These are phyloP conservation scores for Inga laurina DNA, from an alignment of 306 rosid genomes.

Conservation along the genomic window DNA sequence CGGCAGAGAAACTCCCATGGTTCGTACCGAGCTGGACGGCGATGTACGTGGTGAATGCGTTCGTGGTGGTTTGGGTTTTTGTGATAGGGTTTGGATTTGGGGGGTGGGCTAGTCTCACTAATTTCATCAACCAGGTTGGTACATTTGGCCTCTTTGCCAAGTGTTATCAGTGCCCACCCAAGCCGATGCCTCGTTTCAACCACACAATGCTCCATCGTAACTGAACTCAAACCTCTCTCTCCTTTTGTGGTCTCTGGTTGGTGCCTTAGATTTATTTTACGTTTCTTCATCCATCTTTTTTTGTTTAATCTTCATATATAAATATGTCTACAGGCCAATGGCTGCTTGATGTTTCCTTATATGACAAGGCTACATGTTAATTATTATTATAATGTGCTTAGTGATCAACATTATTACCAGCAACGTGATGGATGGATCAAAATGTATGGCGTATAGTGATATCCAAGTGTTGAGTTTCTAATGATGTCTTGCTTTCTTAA, in stretches of 20 bases:
- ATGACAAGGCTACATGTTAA: slow-evolving; percentile 24
- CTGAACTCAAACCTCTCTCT: slow-evolving; percentile 34
- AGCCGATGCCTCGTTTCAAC: slow-evolving; percentile 31
- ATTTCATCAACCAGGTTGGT: slow-evolving; percentile 86
- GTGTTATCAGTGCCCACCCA: slow-evolving; percentile 79
- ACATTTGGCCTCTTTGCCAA: slow-evolving; percentile 86
- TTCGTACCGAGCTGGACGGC: slow-evolving; percentile 75
- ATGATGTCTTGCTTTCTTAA: slow-evolving; percentile 20
- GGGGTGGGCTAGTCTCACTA: slow-evolving; percentile 94
- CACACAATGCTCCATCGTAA: slow-evolving; percentile 40
- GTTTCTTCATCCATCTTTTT: not conserved
- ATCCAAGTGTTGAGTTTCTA: slow-evolving; percentile 32
- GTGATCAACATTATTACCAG: slow-evolving; percentile 27
- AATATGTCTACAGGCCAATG: slow-evolving; percentile 18
- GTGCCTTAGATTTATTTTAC: slow-evolving; percentile 32
- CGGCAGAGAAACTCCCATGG: slow-evolving; percentile 78
- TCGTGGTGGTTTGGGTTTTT: slow-evolving; percentile 74
- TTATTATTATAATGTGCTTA: not conserved
- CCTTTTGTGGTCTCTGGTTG: slow-evolving; percentile 19
- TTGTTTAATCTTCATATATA: slow-evolving; percentile 10
- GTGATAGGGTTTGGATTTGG: slow-evolving; percentile 91
- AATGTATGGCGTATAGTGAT: slow-evolving; percentile 29
- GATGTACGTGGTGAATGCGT: slow-evolving; percentile 67
- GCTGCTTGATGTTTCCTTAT: slow-evolving; percentile 40
- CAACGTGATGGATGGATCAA: slow-evolving; percentile 4